Base-by-base conservation (phyloP, 306 rosid species). In the Acacia confusa region DNA sequence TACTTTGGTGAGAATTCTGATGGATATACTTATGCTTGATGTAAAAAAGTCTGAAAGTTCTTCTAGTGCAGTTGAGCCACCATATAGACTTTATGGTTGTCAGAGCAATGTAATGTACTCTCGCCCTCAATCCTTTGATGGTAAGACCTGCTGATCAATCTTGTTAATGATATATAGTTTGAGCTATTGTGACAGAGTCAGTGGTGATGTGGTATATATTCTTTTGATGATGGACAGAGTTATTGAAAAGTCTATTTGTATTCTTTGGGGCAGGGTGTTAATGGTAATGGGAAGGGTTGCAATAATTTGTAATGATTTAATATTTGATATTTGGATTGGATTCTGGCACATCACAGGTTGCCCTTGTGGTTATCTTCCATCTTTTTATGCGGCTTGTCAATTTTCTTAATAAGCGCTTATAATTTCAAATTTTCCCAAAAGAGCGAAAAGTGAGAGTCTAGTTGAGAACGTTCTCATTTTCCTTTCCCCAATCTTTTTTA, bases 41-140 rank as follows among this genome's bases (percentile, higher is more conserved):
- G 87, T 88, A n/a, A 91, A 88, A 79, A 91, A 81, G 88, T 82
- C 89, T 82, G 81, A 45, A 36, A 87, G 60, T 80, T 79, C 81
- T 61, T 73, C 79, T 72, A 60, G 84, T 76, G 83, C 86, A 57
- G 30, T 83, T 28, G 97, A 88, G 77, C 92, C 92, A 44, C 90
- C 91, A 3, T 96, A 88, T 83, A 89, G 98, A 85, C 90, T 96
- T 71, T 96, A 94, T 91, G 98, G 94, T 52, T 93, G 99, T 83
- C 95, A 90, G 83, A 88, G 88, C 76, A 96, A 94, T 76, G 97
- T 92, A 70, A 94, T 96, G 93, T 96, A 94, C 86, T 94, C 99
- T 41, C 99, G 99, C 7, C 93, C 98, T 80, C 94, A 91, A 76
- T 92, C 88, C 72, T 92, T 90, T 55, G 97, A 92, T 82, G 99